Base-by-base conservation (phyloP, 78 protist genomes). In the Dictyostelium capitatum region DNA sequence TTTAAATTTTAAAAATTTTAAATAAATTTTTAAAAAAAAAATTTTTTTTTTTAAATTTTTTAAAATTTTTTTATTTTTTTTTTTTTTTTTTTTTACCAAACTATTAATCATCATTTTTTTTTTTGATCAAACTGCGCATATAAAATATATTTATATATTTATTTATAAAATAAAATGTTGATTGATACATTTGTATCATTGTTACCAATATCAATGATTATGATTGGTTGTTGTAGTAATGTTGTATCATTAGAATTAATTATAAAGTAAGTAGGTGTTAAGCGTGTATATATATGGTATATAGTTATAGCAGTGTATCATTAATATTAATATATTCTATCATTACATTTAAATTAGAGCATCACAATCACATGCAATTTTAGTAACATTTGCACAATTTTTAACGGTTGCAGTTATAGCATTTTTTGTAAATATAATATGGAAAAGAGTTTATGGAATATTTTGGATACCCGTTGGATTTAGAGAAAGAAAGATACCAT, bases 371-470 rank as follows among this genome's bases (percentile, higher is more conserved):
- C 93, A 87, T 15, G 83, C 89, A 14, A 65, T 84, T 5, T 37
- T 93, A 32, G 47, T 93, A 12, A 93, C 96, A 48, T 65, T 84
- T 82, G 3, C 28, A 8, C 96, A 93, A 50, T 93, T 93, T 83
- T 10, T 70, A 28, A 43, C 89, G 50, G 92, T 93, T 6, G 92
- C 92, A 20, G 43, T 83, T 43, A 67, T 83, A n/a, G 10, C 89
- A 25, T 69, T 83, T 51, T 51, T 93, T 47, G 32, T 69, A 2
- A 82, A 84, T 56, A 50, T 83, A 9, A 62, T 30, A 41, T 85
- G 90, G 82, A 79, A 77, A 43, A 17, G 25, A 43, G 46, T 74
- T 7, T 23, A 20, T 37, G 4, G 85, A 1, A 23, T 73, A 4
- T 9, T 80, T 12, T 65, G 43, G 48, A 54, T 73, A 73, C 89